Base-by-base conservation (phyloP, 164 flowering plant species). In the Macadamia tetraphylla region DNA sequence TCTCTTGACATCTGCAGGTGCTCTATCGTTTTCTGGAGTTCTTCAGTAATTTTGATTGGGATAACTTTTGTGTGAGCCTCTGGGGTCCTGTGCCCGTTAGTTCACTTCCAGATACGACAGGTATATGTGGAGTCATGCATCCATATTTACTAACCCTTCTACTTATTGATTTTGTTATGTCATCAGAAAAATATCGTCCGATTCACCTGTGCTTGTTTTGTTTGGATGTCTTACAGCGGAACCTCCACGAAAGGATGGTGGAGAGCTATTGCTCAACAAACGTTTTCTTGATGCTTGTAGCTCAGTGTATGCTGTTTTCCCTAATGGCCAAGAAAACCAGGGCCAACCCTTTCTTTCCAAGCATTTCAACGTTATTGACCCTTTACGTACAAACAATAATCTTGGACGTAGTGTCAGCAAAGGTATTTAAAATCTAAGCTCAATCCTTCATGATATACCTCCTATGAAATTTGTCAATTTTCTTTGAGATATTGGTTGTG, bases 351-450 rank as follows among this genome's bases (percentile, higher is more conserved):
- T 95, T 80, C 74, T 82, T 73, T 85, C 96, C 48, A 94, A 94
- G 61, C 86, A 88, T 81, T 92, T 94, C 67, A 94, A 94, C 80
- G 94, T 92, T 30, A 86, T 94, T 68, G 99, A 94, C 79, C 99
- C 99, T 60, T 80, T 94, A 72, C 94, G 97, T 58, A 81, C 82
- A 65, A 94, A 86, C 82, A 94, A 94, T 82, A 94, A 94, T 71
- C 97, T 92, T 73, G 99, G 99, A 18, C 91, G 99, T 43, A 95
- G 99, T 83, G 99, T 95, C 44, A 92, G 93, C 80, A 90, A 91
- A 95, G 98, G 99, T 94, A 83, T 30, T 51, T 40, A n/a, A 29
- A 69, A 13, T 53, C 68, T 58, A 42, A 31, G 43, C 44, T 71
- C 30, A 57, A 64, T 43, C 48, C n/a, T 11, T 10, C 6, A 11